phyloP scores from a whole-genome alignment of 257 asterid genomes.

The Jacaranda mimosifolia region DNA sequence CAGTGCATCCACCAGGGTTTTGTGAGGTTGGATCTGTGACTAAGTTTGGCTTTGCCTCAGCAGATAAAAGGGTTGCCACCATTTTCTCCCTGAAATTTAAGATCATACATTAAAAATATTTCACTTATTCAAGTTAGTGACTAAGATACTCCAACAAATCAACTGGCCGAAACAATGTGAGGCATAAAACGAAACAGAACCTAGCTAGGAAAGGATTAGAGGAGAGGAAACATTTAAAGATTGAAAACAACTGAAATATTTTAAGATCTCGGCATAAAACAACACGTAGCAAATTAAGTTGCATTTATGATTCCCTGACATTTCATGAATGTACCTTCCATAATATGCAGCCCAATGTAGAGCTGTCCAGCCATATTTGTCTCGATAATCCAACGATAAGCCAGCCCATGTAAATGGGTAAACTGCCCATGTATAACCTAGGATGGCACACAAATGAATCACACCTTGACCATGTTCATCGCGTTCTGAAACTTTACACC shows the following conservation, averaged over 20 bases:
- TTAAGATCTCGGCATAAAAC: background rate
- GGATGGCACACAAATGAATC: slow-evolving; percentile 93
- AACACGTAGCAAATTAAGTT: slow-evolving; percentile 10
- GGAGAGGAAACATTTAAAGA: no score
- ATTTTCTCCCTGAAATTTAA: slow-evolving; percentile 79
- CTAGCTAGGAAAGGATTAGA: no score
- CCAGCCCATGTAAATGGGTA: slow-evolving; percentile 84
- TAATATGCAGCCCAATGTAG: slow-evolving; percentile 96
- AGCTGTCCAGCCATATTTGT: slow-evolving; percentile 95
- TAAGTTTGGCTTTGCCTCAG: slow-evolving; percentile 89
- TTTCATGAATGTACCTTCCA: slow-evolving; percentile 72
- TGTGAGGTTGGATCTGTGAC: slow-evolving; percentile 90
- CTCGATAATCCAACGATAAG: slow-evolving; percentile 89
- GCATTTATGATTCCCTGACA: slow-evolving; percentile 21
- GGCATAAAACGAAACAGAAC: no score
- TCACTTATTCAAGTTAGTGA: slow-evolving; percentile 17
- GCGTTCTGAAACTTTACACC: slow-evolving; percentile 68
- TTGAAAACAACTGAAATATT: background rate
- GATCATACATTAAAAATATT: slow-evolving; percentile 21
- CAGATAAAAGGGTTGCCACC: slow-evolving; percentile 92
- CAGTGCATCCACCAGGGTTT: slow-evolving; percentile 80
- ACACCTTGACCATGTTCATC: slow-evolving; percentile 96
- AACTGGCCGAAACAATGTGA: background rate
- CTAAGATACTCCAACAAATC: background rate
- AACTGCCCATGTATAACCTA: slow-evolving; percentile 93